A percentile compares a stretch with the other conserved stretches of the same genome.
Conservation (phyloP, 768 basidiomycete genomes). For the Suillus subluteus region DNA sequence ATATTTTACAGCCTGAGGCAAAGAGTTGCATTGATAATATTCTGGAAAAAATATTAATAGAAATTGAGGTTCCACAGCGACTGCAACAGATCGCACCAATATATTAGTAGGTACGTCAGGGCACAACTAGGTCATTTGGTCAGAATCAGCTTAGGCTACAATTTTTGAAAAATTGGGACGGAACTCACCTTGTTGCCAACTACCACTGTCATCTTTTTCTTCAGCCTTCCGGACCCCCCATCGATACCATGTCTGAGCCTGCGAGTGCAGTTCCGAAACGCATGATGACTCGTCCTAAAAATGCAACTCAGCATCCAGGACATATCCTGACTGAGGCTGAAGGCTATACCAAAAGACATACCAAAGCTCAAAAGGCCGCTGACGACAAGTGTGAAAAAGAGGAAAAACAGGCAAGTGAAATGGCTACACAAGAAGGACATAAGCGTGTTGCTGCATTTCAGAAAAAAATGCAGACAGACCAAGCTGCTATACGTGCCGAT, state of each 20-base stretch:
- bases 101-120: background rate
- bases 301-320: slow-evolving; percentile 1
- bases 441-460: background rate
- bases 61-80: background rate
- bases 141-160: background rate
- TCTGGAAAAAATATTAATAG: background rate
- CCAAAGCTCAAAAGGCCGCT: slow-evolving; percentile 1
- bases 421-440: background rate
- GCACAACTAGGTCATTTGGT: background rate
- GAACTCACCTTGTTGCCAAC: background rate
- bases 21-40: background rate
- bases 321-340: background rate
- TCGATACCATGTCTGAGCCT: background rate
- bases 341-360: background rate
- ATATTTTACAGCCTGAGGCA: background rate
- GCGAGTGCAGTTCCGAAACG: background rate
- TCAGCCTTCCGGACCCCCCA: background rate
- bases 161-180: background rate
- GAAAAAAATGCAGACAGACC: background rate
- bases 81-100: background rate
- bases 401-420: background rate
- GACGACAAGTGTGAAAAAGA: background rate
- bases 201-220: background rate
- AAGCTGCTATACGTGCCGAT: background rate
- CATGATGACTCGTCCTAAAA: background rate